Evolutionary conservation across 371 early-diverging fungal species (phyloP).

Genomic region (Mortierella sp.): DNA sequence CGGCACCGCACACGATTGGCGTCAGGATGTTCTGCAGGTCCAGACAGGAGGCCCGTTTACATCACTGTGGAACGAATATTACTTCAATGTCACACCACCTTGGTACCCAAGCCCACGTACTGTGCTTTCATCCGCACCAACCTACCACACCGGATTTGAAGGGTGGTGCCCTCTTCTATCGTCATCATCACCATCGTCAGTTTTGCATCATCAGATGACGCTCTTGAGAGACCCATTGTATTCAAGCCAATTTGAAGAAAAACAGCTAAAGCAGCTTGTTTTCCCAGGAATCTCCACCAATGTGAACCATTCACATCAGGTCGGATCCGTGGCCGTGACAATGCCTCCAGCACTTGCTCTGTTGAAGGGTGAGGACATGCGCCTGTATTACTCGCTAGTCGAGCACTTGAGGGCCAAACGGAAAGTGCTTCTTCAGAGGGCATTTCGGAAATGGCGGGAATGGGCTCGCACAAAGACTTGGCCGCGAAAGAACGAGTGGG

Average conservation of each 20-base stretch:
- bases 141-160: background rate
- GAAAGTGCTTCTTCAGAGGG: conserved; percentile 3
- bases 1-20: conserved; percentile 7
- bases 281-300: conserved; percentile 15
- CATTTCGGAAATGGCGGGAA: conserved; percentile 20
- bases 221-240: conserved; percentile 11
- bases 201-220: background rate
- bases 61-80: conserved; percentile 45
- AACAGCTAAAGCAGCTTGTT: conserved; percentile 12
- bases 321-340: background rate
- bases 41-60: conserved; percentile 45
- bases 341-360: conserved; percentile 39
- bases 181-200: background rate
- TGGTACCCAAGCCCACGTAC: conserved; percentile 32
- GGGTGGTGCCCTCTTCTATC: no score
- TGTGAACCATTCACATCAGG: background rate
- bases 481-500: conserved; percentile 34
- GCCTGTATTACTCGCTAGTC: conserved; percentile 25
- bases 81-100: conserved; percentile 22
- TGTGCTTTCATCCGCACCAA: conserved; percentile 7
- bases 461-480: conserved; percentile 24
- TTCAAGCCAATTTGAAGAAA: conserved; percentile 25
- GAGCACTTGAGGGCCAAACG: conserved; percentile 17
- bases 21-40: conserved; percentile 20
- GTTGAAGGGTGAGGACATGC: conserved; percentile 36